A percentile compares a stretch with the other conserved stretches of the same genome.
Evolutionary conservation across 1,284 basidiomycete species (phyloP).

Genomic region (Hypsizygus ulmarius): DNA sequence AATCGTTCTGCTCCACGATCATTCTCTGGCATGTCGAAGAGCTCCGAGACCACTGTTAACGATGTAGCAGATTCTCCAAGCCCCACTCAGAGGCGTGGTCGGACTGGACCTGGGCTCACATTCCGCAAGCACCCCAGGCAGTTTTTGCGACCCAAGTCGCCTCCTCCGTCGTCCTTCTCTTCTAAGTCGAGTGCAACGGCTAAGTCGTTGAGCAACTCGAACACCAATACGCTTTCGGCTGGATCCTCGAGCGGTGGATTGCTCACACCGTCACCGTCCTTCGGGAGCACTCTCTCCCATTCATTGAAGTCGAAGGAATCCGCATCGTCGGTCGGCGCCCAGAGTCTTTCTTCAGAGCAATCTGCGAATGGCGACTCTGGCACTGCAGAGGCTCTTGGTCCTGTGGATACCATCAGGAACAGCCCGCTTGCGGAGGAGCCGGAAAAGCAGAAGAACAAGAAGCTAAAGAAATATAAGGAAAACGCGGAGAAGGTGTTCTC

Average conservation of each 20-base stretch:
- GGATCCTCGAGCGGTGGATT: conserved; percentile 52
- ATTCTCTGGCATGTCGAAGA: conserved; percentile 56
- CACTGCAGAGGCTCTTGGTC: conserved; percentile 20
- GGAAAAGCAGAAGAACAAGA: conserved; percentile 62
- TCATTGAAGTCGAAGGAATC: conserved; percentile 81
- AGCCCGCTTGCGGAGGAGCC: conserved; percentile 34
- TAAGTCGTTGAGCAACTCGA: conserved; percentile 43
- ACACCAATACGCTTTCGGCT: conserved; percentile 46
- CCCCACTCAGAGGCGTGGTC: conserved; percentile 59
- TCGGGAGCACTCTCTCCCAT: conserved; percentile 37
- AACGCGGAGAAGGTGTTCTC: conserved; percentile 79
- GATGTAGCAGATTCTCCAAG: conserved; percentile 48
- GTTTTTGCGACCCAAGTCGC: conserved; percentile 68
- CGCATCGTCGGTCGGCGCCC: conserved; percentile 62
- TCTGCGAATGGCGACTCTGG: conserved; percentile 53
- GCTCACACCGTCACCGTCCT: conserved; percentile 58
- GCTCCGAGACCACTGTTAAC: conserved; percentile 50
- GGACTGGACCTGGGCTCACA: conserved; percentile 57
- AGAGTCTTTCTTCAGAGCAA: conserved; percentile 68
- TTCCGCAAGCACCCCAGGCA: conserved; percentile 69
- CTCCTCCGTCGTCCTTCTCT: conserved; percentile 53
- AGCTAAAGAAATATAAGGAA: conserved; percentile 79
- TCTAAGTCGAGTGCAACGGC: conserved; percentile 41
- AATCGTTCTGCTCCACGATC: conserved; percentile 40
- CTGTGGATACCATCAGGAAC: conserved; percentile 35